These are phyloP conservation scores for Coprinellus aureogranulatus DNA, from an alignment of 768 basidiomycete species.

Conservation along the genomic window DNA sequence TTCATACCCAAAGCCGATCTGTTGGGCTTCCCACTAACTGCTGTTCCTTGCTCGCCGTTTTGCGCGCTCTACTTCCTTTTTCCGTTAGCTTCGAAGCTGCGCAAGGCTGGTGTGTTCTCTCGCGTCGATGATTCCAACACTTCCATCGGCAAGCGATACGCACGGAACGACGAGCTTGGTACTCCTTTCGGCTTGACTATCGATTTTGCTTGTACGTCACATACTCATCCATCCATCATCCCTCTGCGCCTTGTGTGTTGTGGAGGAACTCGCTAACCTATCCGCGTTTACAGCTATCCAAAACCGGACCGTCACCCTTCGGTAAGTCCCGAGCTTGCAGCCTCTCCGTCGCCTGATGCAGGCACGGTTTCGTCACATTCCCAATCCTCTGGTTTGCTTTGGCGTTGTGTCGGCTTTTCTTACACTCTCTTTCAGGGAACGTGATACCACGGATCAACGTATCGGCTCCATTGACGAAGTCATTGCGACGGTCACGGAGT, in stretches of 20 bases:
- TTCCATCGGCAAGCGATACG: slow-evolving; percentile 94
- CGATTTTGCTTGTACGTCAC: slow-evolving; percentile 76
- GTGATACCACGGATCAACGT: slow-evolving; percentile 90
- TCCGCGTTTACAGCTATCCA: slow-evolving; percentile 60
- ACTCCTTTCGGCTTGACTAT: slow-evolving; percentile 96
- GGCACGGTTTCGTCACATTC: slow-evolving; percentile 6
- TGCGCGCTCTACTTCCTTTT: slow-evolving; percentile 1
- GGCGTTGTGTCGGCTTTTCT: not conserved
- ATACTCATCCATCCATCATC: not conserved
- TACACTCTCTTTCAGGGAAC: slow-evolving; percentile 58
- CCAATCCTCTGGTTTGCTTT: slow-evolving; percentile 8
- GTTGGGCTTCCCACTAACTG: slow-evolving; percentile 10
- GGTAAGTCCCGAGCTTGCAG: slow-evolving; percentile 49
- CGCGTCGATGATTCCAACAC: slow-evolving; percentile 95
- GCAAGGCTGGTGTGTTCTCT: slow-evolving; percentile 85
- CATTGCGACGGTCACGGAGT: slow-evolving; percentile 71
- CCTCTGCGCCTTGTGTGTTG: not conserved
- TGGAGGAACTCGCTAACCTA: not conserved
- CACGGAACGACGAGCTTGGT: slow-evolving; percentile 96
- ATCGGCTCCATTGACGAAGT: slow-evolving; percentile 92
- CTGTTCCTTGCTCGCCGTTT: slow-evolving; percentile 5
- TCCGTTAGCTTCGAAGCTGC: slow-evolving; percentile 72
- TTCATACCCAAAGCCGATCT: slow-evolving; percentile 23
- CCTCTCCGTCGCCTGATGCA: slow-evolving; percentile 9
- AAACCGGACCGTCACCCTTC: slow-evolving; percentile 91